Evolutionary conservation across 495 filamentous ascomycete genomes (phyloP).

Genomic region (Chaetomidium leptoderma): DNA sequence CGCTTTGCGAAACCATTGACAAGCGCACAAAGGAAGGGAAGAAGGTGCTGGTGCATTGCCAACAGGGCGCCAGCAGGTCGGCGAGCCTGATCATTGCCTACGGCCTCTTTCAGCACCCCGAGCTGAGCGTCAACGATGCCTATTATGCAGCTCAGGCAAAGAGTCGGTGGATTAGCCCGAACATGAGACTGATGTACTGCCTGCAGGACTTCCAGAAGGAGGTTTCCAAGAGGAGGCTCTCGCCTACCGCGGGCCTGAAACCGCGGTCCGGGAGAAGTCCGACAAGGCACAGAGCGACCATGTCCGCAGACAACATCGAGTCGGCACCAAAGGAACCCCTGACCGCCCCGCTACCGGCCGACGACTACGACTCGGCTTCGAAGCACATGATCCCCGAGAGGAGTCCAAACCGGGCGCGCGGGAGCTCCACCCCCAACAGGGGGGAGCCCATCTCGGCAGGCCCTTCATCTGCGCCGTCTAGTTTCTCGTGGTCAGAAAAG

Average conservation of each 20-base stretch:
- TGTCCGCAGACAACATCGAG: slow-evolving; percentile 50
- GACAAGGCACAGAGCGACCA: slow-evolving; percentile 48
- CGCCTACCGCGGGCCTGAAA: slow-evolving; percentile 41
- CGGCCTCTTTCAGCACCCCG: slow-evolving; percentile 85
- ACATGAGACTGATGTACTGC: slow-evolving; percentile 98
- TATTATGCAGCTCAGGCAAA: slow-evolving; percentile 85
- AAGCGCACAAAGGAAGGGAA: slow-evolving; percentile 72
- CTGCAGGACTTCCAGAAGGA: slow-evolving; percentile 85
- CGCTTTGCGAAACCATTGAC: slow-evolving; percentile 83
- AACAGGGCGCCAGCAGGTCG: slow-evolving; percentile 91
- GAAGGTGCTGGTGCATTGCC: slow-evolving; percentile 88
- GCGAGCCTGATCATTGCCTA: slow-evolving; percentile 97
- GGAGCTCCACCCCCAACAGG: slow-evolving; percentile 40
- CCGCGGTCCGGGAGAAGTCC: slow-evolving; percentile 45
- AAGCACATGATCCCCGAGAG: slow-evolving; percentile 24
- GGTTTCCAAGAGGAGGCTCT: slow-evolving; percentile 50
- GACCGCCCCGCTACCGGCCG: slow-evolving; percentile 49
- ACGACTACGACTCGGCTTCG: slow-evolving; percentile 34
- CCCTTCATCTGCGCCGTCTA: slow-evolving; percentile 55
- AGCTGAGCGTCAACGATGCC: slow-evolving; percentile 83
- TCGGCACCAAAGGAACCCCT: slow-evolving; percentile 43
- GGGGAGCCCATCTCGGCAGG: slow-evolving; percentile 50
- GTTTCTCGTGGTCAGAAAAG: slow-evolving; percentile 48
- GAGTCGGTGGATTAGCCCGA: slow-evolving; percentile 94
- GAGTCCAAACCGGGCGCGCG: slow-evolving; percentile 35